Conservation (phyloP, 78 protist species). For the Planoprotostelium fungivorum region DNA sequence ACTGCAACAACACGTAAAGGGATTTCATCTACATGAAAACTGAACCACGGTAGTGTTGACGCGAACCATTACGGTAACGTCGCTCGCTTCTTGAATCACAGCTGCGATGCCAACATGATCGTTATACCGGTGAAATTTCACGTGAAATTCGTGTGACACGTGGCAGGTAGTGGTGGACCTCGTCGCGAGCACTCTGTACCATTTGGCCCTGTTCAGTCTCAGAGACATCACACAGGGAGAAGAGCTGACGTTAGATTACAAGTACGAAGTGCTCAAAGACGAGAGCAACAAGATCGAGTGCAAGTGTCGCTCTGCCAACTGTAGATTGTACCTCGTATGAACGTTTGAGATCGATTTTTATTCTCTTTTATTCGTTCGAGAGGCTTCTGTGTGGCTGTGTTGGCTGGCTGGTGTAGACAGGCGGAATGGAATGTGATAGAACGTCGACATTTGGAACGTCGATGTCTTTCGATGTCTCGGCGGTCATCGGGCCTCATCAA, state of each 20-base stretch:
- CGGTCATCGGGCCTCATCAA: too few species aligned
- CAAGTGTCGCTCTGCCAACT: conserved; percentile 44
- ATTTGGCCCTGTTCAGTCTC: conserved; percentile 53
- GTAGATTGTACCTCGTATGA: conserved; percentile 30
- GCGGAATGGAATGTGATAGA: too few species aligned
- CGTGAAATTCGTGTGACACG: not conserved
- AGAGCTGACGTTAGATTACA: conserved; percentile 62
- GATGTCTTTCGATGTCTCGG: too few species aligned
- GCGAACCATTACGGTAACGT: conserved; percentile 48
- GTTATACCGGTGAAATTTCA: not conserved
- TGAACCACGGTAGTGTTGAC: conserved; percentile 32
- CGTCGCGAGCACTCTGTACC: conserved; percentile 6
- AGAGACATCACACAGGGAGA: conserved; percentile 16
- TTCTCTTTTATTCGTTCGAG: too few species aligned
- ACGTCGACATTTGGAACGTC: too few species aligned
- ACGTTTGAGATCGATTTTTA: not conserved
- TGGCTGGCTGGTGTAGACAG: not conserved
- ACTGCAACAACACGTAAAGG: not conserved
- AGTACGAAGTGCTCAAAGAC: conserved; percentile 7
- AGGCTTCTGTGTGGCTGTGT: too few species aligned
- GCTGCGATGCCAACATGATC: conserved; percentile 59
- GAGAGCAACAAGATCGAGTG: conserved; percentile 41
- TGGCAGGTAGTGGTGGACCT: conserved; percentile 14
- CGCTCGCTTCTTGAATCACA: conserved; percentile 68
- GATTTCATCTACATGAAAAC: not conserved